Conservation (phyloP, 192 early-diverging fungal species). For the Coemansia sp. region DNA sequence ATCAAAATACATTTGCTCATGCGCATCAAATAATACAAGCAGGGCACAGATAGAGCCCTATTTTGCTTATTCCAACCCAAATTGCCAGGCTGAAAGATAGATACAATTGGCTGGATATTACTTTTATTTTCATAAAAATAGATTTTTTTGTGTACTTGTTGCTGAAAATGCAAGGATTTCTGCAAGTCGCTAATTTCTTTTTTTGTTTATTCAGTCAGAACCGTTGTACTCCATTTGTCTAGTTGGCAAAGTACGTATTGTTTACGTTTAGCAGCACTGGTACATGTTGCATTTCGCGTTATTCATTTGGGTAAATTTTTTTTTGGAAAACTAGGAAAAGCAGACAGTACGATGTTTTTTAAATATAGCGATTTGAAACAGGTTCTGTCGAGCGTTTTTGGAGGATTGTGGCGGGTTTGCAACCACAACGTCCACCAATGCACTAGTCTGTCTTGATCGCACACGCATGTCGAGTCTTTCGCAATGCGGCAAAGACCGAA, state of each 20-base stretch:
- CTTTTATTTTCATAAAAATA: not conserved
- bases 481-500: no score
- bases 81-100: not conserved
- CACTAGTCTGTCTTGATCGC: no score
- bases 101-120: conserved; percentile 5
- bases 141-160: not conserved
- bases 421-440: no score
- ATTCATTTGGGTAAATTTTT: not conserved
- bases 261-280: not conserved
- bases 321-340: not conserved
- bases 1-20: not conserved
- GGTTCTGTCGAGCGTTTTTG: no score
- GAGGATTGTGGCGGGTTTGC: not conserved
- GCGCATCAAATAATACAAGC: not conserved
- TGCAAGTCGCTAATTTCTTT: not conserved
- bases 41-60: not conserved
- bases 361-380: no score
- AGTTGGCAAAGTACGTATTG: not conserved
- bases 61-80: not conserved
- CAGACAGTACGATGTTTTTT: not conserved
- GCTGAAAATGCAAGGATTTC: not conserved
- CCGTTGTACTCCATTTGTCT: not conserved
- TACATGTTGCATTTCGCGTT: not conserved
- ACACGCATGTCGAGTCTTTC: no score
- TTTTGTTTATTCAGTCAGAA: not conserved